A percentile compares a stretch with the other conserved stretches of the same genome.
Conservation (phyloP, 345 rosid species). For the Kandelia obovata region DNA sequence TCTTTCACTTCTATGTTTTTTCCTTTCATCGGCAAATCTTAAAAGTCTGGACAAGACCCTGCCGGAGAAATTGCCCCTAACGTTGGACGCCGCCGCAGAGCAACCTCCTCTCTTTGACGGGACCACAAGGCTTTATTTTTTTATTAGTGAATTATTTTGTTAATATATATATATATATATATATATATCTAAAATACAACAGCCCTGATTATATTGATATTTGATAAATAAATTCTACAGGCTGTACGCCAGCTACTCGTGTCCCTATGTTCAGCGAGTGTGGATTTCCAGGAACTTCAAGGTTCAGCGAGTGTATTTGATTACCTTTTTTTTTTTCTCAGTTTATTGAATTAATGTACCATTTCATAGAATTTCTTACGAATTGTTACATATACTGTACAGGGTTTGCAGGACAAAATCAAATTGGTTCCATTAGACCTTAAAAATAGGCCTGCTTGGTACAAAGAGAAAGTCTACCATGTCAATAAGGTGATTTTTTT, state of each 20-base stretch:
- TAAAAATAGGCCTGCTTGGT: constrained; percentile 80
- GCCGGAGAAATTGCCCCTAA: constrained; percentile 45
- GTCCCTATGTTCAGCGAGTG: constrained; percentile 87
- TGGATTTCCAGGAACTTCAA: constrained; percentile 92
- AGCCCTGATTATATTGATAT: too few relatives aligned
- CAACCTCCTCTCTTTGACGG: constrained; percentile 76
- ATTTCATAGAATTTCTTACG: too few relatives aligned
- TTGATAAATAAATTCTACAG: constrained; percentile 22
- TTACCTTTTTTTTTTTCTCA: background rate
- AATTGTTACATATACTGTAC: background rate
- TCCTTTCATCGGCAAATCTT: background rate
- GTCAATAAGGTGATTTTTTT: constrained; percentile 55
- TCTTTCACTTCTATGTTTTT: background rate
- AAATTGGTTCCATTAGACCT: constrained; percentile 73
- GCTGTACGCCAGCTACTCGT: constrained; percentile 53
- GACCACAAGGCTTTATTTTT: constrained; percentile 46
- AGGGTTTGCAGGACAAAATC: constrained; percentile 85
- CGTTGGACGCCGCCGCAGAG: constrained; percentile 50
- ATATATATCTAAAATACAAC: too few relatives aligned
- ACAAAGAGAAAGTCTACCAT: constrained; percentile 76
- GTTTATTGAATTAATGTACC: background rate
- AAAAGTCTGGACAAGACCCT: constrained; percentile 29
- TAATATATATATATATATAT: too few relatives aligned
- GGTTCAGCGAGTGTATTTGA: constrained; percentile 28
- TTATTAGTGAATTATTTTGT: too few relatives aligned